Evolutionary conservation across 768 basidiomycete genomes (phyloP), one percentile per base, ranked within the genome.

Genomic region (Leucosporidium scottii): DNA sequence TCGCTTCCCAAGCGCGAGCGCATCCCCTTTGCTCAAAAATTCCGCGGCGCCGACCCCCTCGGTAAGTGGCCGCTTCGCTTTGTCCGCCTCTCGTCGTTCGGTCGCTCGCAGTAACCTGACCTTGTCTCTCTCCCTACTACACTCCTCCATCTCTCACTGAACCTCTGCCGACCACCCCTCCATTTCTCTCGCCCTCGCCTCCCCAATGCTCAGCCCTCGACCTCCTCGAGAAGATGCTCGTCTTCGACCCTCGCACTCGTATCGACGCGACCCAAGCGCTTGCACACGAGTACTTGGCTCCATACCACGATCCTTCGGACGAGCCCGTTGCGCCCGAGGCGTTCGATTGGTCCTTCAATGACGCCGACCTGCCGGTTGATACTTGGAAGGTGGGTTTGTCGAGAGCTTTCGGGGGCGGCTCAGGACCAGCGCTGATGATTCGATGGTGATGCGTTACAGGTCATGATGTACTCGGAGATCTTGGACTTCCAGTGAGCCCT

Each of bases 331-430:
- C 96, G 18, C 85, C 82, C 23, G 93, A 97, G 77, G 88, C 89
- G 76, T 99, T 99, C 75, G 96, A 99, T 79, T 99, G 96, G 96
- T 90, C 87, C 75, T 99, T 99, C 85, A 99, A 99, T 79, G 96
- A 99, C 72, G 96, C 96, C 25, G 96, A 99, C 78, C 82, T 99
- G 55, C 96, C 96, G 0, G 90, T 98, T 17, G 96, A 99, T 76
- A 94, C 91, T 1, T 99, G 96, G 96, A 98, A 97, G 81, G 94
- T 96, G 61, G 44, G 59, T 25, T 55, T 31, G n/a, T n/a, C n/a
- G n/a, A n/a, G n/a, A n/a, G n/a, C n/a, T n/a, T n/a, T n/a, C n/a
- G n/a, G n/a, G n/a, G n/a, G n/a, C n/a, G n/a, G n/a, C n/a, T n/a
- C n/a, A n/a, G n/a, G n/a, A n/a, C n/a, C n/a, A n/a, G 34, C 12